These are phyloP conservation scores for Lactarius sanguifluus DNA, from an alignment of 768 basidiomycete genomes.

Conservation along the genomic window DNA sequence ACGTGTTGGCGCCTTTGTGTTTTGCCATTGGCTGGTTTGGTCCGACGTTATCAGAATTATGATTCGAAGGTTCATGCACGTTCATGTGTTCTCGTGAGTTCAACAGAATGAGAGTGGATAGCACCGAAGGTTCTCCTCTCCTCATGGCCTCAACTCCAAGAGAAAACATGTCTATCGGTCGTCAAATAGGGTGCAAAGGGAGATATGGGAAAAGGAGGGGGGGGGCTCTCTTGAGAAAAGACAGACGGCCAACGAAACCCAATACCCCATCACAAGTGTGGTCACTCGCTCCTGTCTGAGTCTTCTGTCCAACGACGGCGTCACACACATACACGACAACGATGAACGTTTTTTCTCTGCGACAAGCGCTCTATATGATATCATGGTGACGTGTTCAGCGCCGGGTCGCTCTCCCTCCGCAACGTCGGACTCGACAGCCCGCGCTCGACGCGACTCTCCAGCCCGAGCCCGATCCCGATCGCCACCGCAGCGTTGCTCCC, in stretches of 20 bases:
- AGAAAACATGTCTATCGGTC: neutral
- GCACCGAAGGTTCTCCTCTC: neutral
- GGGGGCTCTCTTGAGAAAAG: neutral
- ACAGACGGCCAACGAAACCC: neutral
- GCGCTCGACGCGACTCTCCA: constrained; percentile 26
- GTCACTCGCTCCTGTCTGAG: neutral
- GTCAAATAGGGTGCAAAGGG: neutral
- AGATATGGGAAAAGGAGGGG: neutral
- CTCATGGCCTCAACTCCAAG: neutral
- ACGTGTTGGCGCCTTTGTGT: too few relatives aligned
- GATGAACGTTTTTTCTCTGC: neutral
- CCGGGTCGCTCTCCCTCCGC: constrained; percentile 28
- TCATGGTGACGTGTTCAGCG: constrained; percentile 18
- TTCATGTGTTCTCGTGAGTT: neutral
- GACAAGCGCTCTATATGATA: neutral
- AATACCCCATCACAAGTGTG: neutral
- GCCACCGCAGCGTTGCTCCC: constrained; percentile 40
- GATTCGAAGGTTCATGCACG: too few relatives aligned
- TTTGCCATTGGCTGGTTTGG: too few relatives aligned
- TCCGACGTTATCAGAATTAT: too few relatives aligned
- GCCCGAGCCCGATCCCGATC: constrained; percentile 35
- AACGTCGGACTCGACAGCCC: constrained; percentile 28
- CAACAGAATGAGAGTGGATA: neutral
- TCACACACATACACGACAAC: neutral
- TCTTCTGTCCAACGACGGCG: neutral